A percentile compares a stretch with the other conserved stretches of the same genome.
Conservation (phyloP, 2,329 filamentous ascomycete genomes). For the Pseudocercospora crystallina region DNA sequence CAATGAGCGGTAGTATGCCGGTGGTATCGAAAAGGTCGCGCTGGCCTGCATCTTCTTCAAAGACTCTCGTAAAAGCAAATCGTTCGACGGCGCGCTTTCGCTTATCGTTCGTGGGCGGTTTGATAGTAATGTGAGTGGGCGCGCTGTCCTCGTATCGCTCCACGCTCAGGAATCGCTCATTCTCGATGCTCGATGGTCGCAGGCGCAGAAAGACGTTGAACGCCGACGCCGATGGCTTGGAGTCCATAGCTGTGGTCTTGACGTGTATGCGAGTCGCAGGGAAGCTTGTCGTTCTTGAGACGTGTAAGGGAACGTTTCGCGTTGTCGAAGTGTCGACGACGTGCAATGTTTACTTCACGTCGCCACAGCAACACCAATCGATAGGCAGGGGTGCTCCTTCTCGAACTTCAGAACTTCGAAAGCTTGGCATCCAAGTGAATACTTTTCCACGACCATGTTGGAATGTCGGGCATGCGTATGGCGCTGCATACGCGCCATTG, state of each 20-base stretch:
- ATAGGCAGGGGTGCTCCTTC: background rate
- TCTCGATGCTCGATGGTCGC: slow-evolving; percentile 46
- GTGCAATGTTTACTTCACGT: no score
- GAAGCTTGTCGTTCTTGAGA: no score
- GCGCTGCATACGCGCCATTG: slow-evolving; percentile 45
- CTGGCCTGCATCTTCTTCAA: slow-evolving; percentile 82
- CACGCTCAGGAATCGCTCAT: slow-evolving; percentile 75
- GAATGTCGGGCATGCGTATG: slow-evolving; percentile 46
- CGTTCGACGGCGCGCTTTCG: slow-evolving; percentile 86
- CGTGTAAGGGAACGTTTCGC: no score
- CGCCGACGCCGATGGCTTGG: slow-evolving; percentile 48
- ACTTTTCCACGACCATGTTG: slow-evolving; percentile 37
- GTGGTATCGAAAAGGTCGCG: slow-evolving; percentile 83
- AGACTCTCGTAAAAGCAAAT: slow-evolving; percentile 91
- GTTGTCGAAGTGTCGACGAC: background rate
- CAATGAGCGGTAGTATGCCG: slow-evolving; percentile 70
- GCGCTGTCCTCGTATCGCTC: slow-evolving; percentile 51
- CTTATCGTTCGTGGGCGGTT: slow-evolving; percentile 71
- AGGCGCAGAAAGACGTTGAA: slow-evolving; percentile 92
- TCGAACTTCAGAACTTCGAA: background rate
- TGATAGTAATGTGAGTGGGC: slow-evolving; percentile 54
- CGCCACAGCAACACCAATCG: no score
- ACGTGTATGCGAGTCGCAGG: background rate
- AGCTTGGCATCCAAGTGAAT: no score
- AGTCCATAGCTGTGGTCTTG: slow-evolving; percentile 24